Evolutionary conservation across 139 green algal species (phyloP).

Genomic region (Chlamydomonas sp.): DNA sequence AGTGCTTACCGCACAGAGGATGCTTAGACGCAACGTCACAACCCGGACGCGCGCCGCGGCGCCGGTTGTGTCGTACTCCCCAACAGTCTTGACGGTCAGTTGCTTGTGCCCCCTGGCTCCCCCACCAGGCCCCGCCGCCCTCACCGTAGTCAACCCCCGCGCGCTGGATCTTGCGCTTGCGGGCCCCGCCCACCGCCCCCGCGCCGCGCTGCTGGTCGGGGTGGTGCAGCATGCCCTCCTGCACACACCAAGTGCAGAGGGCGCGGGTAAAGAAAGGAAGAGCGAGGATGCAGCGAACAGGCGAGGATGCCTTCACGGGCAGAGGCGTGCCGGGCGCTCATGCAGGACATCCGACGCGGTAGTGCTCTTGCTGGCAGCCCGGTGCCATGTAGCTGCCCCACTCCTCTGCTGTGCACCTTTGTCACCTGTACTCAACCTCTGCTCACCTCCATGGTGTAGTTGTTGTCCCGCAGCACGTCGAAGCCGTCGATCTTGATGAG

Average conservation of each 20-base stretch:
- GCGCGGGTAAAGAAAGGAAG: too few species aligned
- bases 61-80: too few species aligned
- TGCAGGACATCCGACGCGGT: too few species aligned
- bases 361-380: too few species aligned
- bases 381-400: too few species aligned
- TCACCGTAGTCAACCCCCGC: constrained; percentile 58
- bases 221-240: constrained; percentile 36
- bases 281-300: too few species aligned
- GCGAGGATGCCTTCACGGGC: too few species aligned
- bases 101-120: neutral
- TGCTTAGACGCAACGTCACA: too few species aligned
- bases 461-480: constrained; percentile 66
- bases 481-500: constrained; percentile 45
- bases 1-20: too few species aligned
- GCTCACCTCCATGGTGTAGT: constrained; percentile 63
- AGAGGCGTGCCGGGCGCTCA: too few species aligned
- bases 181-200: neutral
- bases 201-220: neutral
- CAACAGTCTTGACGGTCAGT: neutral
- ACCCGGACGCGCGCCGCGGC: too few species aligned
- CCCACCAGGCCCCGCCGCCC: neutral
- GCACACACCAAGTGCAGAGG: neutral
- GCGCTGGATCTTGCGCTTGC: constrained; percentile 44
- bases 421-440: neutral
- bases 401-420: too few species aligned